Conservation (phyloP, 148 eudicot genomes). For the Persicaria maculosa region DNA sequence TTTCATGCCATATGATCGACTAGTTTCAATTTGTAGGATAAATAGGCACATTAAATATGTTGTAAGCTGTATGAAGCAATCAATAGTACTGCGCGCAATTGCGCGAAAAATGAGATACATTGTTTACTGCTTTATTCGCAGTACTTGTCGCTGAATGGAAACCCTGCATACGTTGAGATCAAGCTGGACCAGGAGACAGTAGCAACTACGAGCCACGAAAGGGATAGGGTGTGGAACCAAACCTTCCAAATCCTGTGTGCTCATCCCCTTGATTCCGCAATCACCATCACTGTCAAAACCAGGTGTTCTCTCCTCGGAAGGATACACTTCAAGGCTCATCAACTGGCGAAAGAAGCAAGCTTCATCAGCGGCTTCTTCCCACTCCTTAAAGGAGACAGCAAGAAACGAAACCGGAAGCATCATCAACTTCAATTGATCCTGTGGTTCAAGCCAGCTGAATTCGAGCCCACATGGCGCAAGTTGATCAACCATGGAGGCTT, state of each 20-base stretch:
- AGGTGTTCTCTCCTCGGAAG: conserved; percentile 55
- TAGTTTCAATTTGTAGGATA: background rate
- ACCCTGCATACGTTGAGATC: conserved; percentile 61
- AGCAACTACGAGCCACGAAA: conserved; percentile 57
- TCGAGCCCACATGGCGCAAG: conserved; percentile 62
- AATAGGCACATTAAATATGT: no score
- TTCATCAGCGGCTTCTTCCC: conserved; percentile 75
- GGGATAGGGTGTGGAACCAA: conserved; percentile 78
- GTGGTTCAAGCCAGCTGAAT: conserved; percentile 80
- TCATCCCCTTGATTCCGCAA: conserved; percentile 48
- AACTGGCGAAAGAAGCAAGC: conserved; percentile 45
- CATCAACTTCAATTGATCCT: conserved; percentile 56
- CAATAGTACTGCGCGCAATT: no score
- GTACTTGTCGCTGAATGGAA: conserved; percentile 51
- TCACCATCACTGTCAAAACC: conserved; percentile 65
- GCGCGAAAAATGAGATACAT: background rate
- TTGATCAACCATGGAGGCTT: conserved; percentile 35
- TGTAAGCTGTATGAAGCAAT: no score
- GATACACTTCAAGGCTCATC: conserved; percentile 43
- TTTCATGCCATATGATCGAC: background rate
- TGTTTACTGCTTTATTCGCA: conserved; percentile 19
- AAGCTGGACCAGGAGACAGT: conserved; percentile 57
- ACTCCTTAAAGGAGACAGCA: conserved; percentile 38
- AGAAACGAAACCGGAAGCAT: conserved; percentile 24
- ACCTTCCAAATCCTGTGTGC: conserved; percentile 84